Evolutionary conservation across 306 rosid genomes (phyloP).

Genomic region (Morella rubra): DNA sequence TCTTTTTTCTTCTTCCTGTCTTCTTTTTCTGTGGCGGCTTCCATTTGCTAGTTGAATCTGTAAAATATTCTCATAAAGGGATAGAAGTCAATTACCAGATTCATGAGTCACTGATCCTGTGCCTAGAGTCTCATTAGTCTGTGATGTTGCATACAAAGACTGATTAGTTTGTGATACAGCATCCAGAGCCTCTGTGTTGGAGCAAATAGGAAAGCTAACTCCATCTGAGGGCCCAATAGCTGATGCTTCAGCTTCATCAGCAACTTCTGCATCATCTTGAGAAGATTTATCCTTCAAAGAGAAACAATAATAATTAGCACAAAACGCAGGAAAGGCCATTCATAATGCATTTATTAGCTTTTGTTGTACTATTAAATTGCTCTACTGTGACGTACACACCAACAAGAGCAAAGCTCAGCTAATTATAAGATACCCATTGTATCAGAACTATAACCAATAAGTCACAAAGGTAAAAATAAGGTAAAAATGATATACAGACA

Average conservation of each 20-base stretch:
- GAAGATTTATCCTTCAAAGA: background rate
- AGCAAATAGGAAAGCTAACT: background rate
- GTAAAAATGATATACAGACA: background rate
- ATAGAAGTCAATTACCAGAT: slow-evolving; percentile 1
- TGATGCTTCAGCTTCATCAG: background rate
- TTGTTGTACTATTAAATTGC: background rate
- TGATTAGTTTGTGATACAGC: background rate
- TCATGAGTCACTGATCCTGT: background rate
- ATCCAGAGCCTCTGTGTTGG: slow-evolving; percentile 13
- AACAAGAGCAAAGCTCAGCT: background rate
- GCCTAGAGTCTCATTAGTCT: background rate
- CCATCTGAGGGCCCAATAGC: slow-evolving; percentile 2
- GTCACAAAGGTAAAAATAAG: background rate
- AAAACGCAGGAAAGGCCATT: background rate
- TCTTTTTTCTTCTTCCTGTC: too few species aligned
- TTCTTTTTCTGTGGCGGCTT: too few species aligned
- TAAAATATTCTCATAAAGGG: background rate
- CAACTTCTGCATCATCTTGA: background rate
- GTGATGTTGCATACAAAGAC: background rate
- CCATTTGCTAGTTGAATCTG: background rate
- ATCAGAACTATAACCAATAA: background rate
- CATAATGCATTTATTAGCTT: background rate
- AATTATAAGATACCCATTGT: background rate
- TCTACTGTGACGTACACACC: background rate
- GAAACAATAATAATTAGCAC: background rate